Base-by-base conservation (phyloP, 441 rosid genomes). In the Adansonia rubrostipa region DNA sequence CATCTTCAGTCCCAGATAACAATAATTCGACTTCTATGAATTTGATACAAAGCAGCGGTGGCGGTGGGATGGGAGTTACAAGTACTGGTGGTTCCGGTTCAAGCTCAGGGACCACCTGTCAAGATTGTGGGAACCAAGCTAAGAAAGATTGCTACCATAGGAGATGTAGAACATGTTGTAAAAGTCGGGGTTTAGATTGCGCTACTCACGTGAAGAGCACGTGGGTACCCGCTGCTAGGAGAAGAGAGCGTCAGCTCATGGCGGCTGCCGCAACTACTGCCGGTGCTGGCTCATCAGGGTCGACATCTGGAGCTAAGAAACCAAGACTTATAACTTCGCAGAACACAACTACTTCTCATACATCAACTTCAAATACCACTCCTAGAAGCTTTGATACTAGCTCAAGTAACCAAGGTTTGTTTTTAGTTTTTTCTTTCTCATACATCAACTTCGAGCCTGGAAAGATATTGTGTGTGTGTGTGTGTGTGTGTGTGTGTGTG, bases 81-180 rank as follows among this genome's bases (percentile, higher is more conserved):
- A 56, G 80, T 14, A 80, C 82, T 40, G 87, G 86, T 17, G 86
- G 89, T 47, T 89, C 88, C 1, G 82, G 85, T 15, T 83, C 85
- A 10, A 84, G 86, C 44, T 89, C 94, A 0, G 82, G 83, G 3
- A 70, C 91, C 20, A 92, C 99, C 74, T 96, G 99, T 80, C 97
- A 92, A 79, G 99, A 96, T 61, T 96, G 99, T 77, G 99, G 99
- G 15, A 96, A 96, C 90, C 97, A 93, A 71, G 95, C 99, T 4
- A 96, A 96, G 92, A 96, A 93, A 44, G 99, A 92, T 67, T 96
- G 99, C 33, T 82, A 76, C 78, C 92, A 88, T 76, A 83, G 95
- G 74, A 86, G 99, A 85, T 96, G 99, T 62, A 80, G 99, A 80
- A 94, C 99, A 2, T 96, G 99, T 68, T 96, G 99, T 74, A 94